These are phyloP conservation scores for Nigrospora oryzae DNA, from an alignment of 2,329 filamentous ascomycete species.

Conservation along the genomic window DNA sequence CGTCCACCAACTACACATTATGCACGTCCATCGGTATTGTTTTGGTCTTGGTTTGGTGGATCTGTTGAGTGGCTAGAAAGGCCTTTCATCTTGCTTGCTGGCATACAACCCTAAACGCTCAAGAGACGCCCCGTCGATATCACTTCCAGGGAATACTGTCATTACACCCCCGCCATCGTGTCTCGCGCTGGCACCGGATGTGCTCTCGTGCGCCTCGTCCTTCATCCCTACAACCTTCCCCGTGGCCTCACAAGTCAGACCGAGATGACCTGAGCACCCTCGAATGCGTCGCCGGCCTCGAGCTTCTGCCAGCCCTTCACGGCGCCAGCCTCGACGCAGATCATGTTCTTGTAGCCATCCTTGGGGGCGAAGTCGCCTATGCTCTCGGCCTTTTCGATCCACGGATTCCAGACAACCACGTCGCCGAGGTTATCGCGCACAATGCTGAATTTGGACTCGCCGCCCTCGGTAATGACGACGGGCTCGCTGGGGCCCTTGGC, in stretches of 20 bases:
- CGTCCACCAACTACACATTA: too few species aligned
- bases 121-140: too few species aligned
- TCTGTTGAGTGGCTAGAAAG: too few species aligned
- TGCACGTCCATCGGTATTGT: too few species aligned
- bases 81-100: neutral
- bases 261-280: slow-evolving; percentile 51
- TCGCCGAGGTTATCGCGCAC: slow-evolving; percentile 79
- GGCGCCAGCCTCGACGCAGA: slow-evolving; percentile 86
- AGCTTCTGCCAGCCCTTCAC: slow-evolving; percentile 77
- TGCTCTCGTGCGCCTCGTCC: neutral
- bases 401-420: slow-evolving; percentile 96
- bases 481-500: slow-evolving; percentile 48
- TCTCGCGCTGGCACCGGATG: too few species aligned
- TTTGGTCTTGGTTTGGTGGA: too few species aligned
- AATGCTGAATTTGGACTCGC: slow-evolving; percentile 60
- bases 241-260: slow-evolving; percentile 11
- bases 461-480: slow-evolving; percentile 53
- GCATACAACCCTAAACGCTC: neutral
- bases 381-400: slow-evolving; percentile 71
- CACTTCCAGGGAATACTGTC: too few species aligned
- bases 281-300: slow-evolving; percentile 65
- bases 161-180: too few species aligned
- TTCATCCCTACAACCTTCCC: neutral
- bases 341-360: slow-evolving; percentile 85
- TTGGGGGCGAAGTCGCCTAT: slow-evolving; percentile 87